Percentiles rank a stretch among this genome's conserved stretches.
Conservation (phyloP, 2,329 filamentous ascomycete genomes). For the Colletotrichum ledebouriae region DNA sequence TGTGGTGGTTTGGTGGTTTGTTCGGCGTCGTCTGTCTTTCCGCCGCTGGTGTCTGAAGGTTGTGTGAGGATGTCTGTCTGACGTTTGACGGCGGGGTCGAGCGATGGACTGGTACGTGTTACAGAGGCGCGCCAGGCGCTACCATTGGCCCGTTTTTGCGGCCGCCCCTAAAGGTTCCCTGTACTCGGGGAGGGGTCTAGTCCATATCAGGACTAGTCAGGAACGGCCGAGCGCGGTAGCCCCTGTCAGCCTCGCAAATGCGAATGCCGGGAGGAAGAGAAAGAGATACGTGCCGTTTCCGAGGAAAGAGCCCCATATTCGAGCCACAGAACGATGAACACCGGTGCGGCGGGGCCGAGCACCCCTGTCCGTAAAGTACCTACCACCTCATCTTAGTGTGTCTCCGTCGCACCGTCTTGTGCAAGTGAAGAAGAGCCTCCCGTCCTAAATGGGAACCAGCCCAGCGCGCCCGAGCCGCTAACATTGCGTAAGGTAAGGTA, state of each 20-base stretch:
- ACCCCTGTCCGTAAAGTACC: constrained; percentile 17
- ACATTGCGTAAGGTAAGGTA: not conserved
- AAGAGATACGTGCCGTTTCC: constrained; percentile 21
- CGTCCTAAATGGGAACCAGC: constrained; percentile 21
- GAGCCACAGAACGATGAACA: constrained; percentile 25
- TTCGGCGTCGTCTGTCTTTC: constrained; percentile 7
- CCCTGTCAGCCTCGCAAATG: constrained; percentile 27
- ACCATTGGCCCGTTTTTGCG: constrained; percentile 47
- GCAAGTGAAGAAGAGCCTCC: constrained; percentile 28
- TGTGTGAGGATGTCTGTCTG: constrained; percentile 45
- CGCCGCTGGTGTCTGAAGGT: constrained; percentile 40
- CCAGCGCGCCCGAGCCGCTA: constrained; percentile 20
- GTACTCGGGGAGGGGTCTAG: constrained; percentile 9
- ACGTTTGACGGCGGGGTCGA: constrained; percentile 58
- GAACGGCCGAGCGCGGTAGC: constrained; percentile 22
- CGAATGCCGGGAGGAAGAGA: too few species aligned
- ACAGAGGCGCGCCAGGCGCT: constrained; percentile 53
- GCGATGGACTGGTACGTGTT: constrained; percentile 55
- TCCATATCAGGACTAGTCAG: constrained; percentile 21
- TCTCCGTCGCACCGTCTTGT: constrained; percentile 16
- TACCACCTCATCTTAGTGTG: not conserved
- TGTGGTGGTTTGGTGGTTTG: not conserved
- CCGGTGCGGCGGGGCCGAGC: constrained; percentile 37
- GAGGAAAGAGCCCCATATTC: constrained; percentile 4
- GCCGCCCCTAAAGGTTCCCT: constrained; percentile 34